Evolutionary conservation across 805 yeast genomes (phyloP), one percentile per base, ranked within the genome.

Genomic region (Spathaspora boniae): DNA sequence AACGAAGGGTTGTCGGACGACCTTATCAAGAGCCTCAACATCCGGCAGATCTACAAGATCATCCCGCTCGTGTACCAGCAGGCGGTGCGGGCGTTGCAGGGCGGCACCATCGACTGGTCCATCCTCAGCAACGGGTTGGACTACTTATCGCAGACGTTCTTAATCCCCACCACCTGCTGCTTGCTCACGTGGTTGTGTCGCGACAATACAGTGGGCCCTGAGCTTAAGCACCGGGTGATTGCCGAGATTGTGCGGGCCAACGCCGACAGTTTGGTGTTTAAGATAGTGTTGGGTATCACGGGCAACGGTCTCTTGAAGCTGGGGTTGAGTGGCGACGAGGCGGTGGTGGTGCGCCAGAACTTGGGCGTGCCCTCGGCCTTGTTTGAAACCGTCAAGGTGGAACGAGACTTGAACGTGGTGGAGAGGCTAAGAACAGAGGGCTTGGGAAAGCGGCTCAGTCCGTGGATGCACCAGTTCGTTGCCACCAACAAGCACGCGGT

Each of bases 1-100:
- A 66, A 64, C 37, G 73, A 85, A 21, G 95, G 96, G 3, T 76
- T 89, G 24, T 81, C 95, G 0, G 97, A 91, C 57, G 89, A 84
- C 29, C 60, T 88, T 41, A 76, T 89, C 50, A 74, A 80, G 45
- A 66, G 78, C 8, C 75, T 85, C 1, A 68, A 80, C 5, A 73
- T 82, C 12, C 75, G 76, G 45, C 89, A 86, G 38, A 75, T 84
- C 34, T 74, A 83, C 42, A 68, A 70, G 24, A 58, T 89, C 22
- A 72, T 88, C 14, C 93, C 96, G 2, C 67, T 75, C 4, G 76
- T 91, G 18, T 77, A 86, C 48, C 79, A 78, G 42, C 89, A 86
- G 51, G 81, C 86, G 0, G 65, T 86, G 9, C 53, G 70, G 11
- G 85, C 94, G 1, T 67, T 76, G 33, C 70, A 72, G 16, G 57